Percentiles rank a stretch among this genome's conserved stretches.
Conservation (phyloP, 805 yeast species). For the Suhomyces kilbournensis region DNA sequence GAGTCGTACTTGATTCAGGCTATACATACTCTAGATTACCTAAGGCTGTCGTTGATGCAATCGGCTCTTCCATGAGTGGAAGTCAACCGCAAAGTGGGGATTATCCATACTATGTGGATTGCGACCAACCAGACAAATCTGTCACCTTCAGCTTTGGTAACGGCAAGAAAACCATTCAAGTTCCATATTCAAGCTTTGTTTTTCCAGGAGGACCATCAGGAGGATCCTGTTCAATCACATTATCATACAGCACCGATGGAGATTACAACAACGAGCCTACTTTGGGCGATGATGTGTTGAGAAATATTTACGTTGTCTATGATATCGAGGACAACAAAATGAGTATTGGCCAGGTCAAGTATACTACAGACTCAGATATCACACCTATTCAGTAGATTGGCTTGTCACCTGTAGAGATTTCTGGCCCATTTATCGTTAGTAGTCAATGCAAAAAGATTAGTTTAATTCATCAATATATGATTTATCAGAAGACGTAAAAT, state of each 20-base stretch:
- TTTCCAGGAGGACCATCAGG: background rate
- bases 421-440: too few species aligned
- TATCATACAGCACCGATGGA: background rate
- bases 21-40: background rate
- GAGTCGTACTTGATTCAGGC: background rate
- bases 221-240: background rate
- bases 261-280: conserved; percentile 10
- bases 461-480: too few species aligned
- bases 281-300: conserved; percentile 53
- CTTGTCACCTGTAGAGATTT: too few species aligned
- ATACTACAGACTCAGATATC: background rate
- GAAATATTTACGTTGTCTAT: conserved; percentile 50
- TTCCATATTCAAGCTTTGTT: conserved; percentile 6
- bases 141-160: background rate
- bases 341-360: conserved; percentile 40
- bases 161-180: background rate
- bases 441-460: too few species aligned
- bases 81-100: background rate
- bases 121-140: background rate
- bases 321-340: conserved; percentile 47
- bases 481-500: too few species aligned
- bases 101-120: background rate
- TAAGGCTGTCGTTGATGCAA: background rate
- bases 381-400: background rate
- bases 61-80: background rate